Percentiles rank a stretch among this genome's conserved stretches.
These are phyloP conservation scores for Tuber indicum DNA, from an alignment of 495 filamentous ascomycete species.

Conservation along the genomic window DNA sequence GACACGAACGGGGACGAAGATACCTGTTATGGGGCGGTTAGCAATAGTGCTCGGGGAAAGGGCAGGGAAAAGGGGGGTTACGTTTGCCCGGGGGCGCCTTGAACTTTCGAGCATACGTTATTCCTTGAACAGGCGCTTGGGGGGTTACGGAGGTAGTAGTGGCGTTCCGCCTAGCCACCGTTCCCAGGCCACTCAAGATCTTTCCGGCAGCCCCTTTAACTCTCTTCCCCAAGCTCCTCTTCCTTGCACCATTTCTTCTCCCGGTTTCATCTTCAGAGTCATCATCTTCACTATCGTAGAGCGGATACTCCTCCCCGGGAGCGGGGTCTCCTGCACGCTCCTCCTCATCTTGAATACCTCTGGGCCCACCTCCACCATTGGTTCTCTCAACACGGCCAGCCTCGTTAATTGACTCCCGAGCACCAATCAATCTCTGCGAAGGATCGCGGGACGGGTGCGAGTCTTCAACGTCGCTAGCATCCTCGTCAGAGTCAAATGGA, in stretches of 20 bases:
- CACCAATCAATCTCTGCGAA: constrained; percentile 17
- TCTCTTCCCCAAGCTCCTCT: constrained; percentile 64
- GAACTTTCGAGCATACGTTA: constrained; percentile 56
- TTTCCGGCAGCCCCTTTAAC: constrained; percentile 60
- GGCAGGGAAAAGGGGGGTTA: constrained; percentile 41
- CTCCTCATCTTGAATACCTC: constrained; percentile 58
- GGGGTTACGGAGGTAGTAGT: constrained; percentile 9
- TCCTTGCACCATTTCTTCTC: constrained; percentile 48
- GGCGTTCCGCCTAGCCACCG: constrained; percentile 18
- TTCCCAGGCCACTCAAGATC: constrained; percentile 46
- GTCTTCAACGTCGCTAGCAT: constrained; percentile 38
- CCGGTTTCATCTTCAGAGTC: constrained; percentile 42
- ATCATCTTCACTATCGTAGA: constrained; percentile 91
- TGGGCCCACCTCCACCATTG: constrained; percentile 23
- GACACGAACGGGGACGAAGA: constrained; percentile 89
- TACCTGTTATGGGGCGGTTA: constrained; percentile 49
- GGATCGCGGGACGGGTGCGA: constrained; percentile 4
- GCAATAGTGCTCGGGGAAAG: not conserved
- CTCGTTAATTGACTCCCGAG: constrained; percentile 22
- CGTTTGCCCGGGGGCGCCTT: constrained; percentile 84
- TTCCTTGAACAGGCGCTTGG: constrained; percentile 24
- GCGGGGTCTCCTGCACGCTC: constrained; percentile 59
- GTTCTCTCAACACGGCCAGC: constrained; percentile 32
- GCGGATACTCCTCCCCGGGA: constrained; percentile 64
- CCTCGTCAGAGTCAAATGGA: constrained; percentile 53